Base-by-base conservation (phyloP, 129 eudicot genomes). In the Lonicera japonica region DNA sequence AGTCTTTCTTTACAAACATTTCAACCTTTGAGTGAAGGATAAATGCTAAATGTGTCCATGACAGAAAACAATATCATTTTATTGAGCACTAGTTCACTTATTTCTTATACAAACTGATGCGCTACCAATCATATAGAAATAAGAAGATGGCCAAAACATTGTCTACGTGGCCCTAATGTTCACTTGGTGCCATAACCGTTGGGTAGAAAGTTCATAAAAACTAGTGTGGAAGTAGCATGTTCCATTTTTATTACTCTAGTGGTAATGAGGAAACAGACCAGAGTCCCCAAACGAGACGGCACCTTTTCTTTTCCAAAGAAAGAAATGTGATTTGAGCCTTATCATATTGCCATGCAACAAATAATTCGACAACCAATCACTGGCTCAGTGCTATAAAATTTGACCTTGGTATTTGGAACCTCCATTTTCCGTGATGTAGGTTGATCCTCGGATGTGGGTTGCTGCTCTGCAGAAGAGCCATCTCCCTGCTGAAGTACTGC, bases 401-500 rank as follows among this genome's bases (percentile, higher is more conserved):
- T 77, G 48, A 86, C 97, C 95, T 87, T 90, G 23, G 81, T 85
- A 75, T 79, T 81, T 16, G 97, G 95, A 56, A 90, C 88, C 63
- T 90, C 94, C 79, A 90, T 86, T 71, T 73, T 86, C 24, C 87
- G 78, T n/a, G 97, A 62, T 11, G 72, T 60, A 21, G 76, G 67
- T 62, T 73, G 72, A 34, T 54, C 71, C 22, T 45, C 78, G 23
- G 78, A 77, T 9, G 65, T 62, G 55, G 75, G 15, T 41, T 75
- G 73, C 36, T 61, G 61, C 62, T 75, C 73, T 50, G 22, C 76
- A 56, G 77, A 74, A 54, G 76, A 62, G 46, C 16, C 67, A 63
- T 73, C 82, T 4, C 71, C 94, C 43, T 58, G 77, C 34, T 60
- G 51, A 66, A 72, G 72, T 62, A 29, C 73, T 39, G 68, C 82